Evolutionary conservation across 768 basidiomycete species (phyloP).

Genomic region (Trametes maxima): DNA sequence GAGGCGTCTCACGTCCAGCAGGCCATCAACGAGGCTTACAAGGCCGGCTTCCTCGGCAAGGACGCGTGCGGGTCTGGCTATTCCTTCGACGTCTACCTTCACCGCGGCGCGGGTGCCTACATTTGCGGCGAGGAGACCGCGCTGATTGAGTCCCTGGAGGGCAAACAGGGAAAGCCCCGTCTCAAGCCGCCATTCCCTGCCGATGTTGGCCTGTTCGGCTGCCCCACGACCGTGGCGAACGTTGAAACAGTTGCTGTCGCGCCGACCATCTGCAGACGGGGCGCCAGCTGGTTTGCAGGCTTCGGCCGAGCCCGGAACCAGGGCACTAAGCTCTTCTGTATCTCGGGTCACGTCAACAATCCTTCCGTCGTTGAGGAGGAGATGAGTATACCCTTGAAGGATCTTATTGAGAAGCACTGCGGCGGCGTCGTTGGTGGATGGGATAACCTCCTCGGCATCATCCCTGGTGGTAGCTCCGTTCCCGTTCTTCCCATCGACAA

Average conservation of each 20-base stretch:
- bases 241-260: constrained; percentile 99
- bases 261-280: constrained; percentile 92
- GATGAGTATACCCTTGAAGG: constrained; percentile 96
- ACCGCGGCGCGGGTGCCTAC: constrained; percentile 97
- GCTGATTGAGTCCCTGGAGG: constrained; percentile 94
- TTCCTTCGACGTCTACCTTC: constrained; percentile 97
- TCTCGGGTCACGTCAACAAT: constrained; percentile 97
- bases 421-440: constrained; percentile 94
- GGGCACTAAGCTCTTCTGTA: constrained; percentile 96
- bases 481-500: constrained; percentile 85
- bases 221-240: constrained; percentile 96
- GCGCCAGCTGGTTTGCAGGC: constrained; percentile 85
- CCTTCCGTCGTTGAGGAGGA: constrained; percentile 98
- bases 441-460: constrained; percentile 96
- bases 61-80: constrained; percentile 92
- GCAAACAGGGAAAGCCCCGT: constrained; percentile 97
- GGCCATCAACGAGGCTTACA: constrained; percentile 95
- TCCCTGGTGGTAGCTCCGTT: constrained; percentile 94
- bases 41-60: constrained; percentile 83
- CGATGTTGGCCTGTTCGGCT: constrained; percentile 96
- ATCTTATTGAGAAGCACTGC: constrained; percentile 95
- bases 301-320: constrained; percentile 93
- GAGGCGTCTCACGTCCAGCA: constrained; percentile 94
- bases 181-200: constrained; percentile 99
- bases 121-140: constrained; percentile 99